Evolutionary conservation across 768 basidiomycete species (phyloP).

Genomic region (Xerocomellus chrysenteron): DNA sequence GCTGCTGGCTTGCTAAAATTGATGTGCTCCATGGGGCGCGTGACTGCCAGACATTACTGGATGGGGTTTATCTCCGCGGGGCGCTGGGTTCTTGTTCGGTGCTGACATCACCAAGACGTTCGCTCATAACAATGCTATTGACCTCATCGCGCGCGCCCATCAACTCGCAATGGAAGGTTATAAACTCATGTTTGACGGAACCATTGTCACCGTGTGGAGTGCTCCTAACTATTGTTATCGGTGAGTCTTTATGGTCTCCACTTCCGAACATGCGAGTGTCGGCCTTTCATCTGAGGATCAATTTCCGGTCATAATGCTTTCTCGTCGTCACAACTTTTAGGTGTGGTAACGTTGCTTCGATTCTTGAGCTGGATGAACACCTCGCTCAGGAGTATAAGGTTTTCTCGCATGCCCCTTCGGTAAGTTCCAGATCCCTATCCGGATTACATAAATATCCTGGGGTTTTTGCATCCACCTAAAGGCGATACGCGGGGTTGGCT

Average conservation of each 20-base stretch:
- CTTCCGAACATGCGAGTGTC: constrained; percentile 14
- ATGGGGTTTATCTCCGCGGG: constrained; percentile 97
- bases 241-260: constrained; percentile 44
- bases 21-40: constrained; percentile 20
- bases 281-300: constrained; percentile 15
- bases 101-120: constrained; percentile 89
- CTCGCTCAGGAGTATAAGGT: constrained; percentile 95
- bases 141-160: constrained; percentile 95
- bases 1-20: constrained; percentile 13
- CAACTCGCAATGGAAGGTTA: constrained; percentile 98
- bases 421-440: constrained; percentile 38
- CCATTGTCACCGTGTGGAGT: constrained; percentile 97
- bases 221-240: constrained; percentile 98
- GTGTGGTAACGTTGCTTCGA: constrained; percentile 95
- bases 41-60: constrained; percentile 70
- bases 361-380: constrained; percentile 91
- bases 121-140: constrained; percentile 87
- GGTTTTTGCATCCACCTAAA: constrained; percentile 12
- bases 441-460: constrained; percentile 17
- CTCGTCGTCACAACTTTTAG: constrained; percentile 38
- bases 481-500: constrained; percentile 29
- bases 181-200: constrained; percentile 95
- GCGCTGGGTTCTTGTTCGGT: constrained; percentile 95
- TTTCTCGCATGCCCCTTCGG: constrained; percentile 86
- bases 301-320: constrained; percentile 26